These are phyloP conservation scores for Pontederia crassipes DNA, from an alignment of 176 grass and related monocot genomes.

Conservation along the genomic window DNA sequence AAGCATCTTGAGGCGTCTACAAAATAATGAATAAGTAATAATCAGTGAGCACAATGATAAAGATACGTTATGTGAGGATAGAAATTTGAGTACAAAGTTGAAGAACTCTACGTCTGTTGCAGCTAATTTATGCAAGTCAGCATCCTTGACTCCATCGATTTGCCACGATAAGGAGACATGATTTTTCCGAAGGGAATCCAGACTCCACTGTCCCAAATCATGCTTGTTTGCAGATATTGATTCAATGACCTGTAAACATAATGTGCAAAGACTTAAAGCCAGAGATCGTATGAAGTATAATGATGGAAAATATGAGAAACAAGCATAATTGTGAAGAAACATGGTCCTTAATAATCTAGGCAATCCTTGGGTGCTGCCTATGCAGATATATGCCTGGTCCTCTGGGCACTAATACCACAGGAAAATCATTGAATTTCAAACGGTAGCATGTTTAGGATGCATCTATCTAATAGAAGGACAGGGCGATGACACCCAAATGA, in stretches of 20 bases:
- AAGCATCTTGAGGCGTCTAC: conserved; percentile 14
- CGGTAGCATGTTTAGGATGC: too few species aligned
- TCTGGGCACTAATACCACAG: too few species aligned
- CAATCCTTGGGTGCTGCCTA: too few species aligned
- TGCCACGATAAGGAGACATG: conserved; percentile 79
- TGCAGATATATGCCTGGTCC: too few species aligned
- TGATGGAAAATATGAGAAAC: background rate
- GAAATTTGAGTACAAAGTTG: background rate
- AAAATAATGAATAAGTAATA: background rate
- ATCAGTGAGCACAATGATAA: background rate
- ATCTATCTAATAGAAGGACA: too few species aligned
- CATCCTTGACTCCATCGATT: conserved; percentile 40
- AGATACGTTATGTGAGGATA: background rate
- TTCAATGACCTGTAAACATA: conserved; percentile 53
- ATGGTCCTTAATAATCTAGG: too few species aligned
- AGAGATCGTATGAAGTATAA: conserved; percentile 11
- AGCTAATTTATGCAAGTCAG: conserved; percentile 27
- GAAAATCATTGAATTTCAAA: too few species aligned
- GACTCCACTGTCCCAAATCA: conserved; percentile 61
- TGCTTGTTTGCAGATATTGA: conserved; percentile 62
- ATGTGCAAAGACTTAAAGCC: conserved; percentile 10
- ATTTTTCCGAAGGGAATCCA: conserved; percentile 63
- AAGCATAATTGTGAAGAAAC: conserved; percentile 6
- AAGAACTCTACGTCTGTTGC: conserved; percentile 3
- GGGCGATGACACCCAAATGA: too few species aligned